Conservation (phyloP, 1,284 basidiomycete genomes). For the Puccinia triticina region DNA sequence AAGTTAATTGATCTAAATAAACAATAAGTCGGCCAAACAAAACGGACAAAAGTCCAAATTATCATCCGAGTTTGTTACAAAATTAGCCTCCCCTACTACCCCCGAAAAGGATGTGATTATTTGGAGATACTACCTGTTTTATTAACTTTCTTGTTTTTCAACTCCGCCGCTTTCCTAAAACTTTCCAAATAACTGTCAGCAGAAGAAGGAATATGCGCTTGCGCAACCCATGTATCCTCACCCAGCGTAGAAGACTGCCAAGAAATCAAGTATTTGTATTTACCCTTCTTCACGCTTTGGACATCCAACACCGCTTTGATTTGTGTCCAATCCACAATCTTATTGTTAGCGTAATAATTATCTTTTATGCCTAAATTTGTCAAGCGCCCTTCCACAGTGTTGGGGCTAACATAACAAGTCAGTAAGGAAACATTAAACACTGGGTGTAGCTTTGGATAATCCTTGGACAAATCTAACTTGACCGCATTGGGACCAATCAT, state of each 20-base stretch:
- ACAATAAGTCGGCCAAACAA: too few species aligned
- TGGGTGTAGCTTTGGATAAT: conserved; percentile 8
- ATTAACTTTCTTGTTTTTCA: too few species aligned
- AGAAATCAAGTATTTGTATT: too few species aligned
- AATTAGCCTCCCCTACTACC: too few species aligned
- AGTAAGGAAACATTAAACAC: conserved; percentile 9
- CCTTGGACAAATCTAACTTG: background rate
- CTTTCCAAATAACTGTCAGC: background rate
- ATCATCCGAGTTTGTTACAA: too few species aligned
- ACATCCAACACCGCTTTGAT: background rate
- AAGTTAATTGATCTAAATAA: too few species aligned
- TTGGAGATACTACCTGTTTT: too few species aligned
- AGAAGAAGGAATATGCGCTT: background rate
- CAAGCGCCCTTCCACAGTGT: too few species aligned
- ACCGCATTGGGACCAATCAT: conserved; percentile 17
- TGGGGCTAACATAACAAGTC: too few species aligned
- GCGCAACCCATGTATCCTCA: background rate
- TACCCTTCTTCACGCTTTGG: background rate
- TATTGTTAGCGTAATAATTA: background rate
- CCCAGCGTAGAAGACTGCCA: background rate
- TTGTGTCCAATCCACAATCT: background rate
- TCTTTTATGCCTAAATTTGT: background rate
- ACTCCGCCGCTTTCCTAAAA: too few species aligned
- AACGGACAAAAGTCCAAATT: too few species aligned
- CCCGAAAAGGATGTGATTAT: too few species aligned